A percentile compares a stretch with the other conserved stretches of the same genome.
phyloP scores from a whole-genome alignment of 202 grass and related monocot species.

The Brachypodium distachyon region DNA sequence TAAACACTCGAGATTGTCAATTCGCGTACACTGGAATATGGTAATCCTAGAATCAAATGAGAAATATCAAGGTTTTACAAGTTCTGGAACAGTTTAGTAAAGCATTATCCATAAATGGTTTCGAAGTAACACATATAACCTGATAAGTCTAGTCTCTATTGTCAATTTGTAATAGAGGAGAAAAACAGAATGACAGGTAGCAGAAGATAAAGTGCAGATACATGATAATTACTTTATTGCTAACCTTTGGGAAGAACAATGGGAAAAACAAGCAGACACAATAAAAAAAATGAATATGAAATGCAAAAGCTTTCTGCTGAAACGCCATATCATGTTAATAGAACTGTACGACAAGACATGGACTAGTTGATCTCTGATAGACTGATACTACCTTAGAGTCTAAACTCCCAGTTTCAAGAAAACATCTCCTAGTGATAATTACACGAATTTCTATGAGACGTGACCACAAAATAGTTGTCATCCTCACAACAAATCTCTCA shows the following conservation, averaged over 20 bases:
- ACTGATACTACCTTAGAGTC: not conserved
- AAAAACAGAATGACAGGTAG: not conserved
- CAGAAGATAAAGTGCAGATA: not conserved
- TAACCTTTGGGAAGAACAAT: not conserved
- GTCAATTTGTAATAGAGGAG: not conserved
- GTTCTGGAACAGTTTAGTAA: not conserved
- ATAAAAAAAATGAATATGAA: not conserved
- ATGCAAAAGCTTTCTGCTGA: not conserved
- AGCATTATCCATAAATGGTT: not conserved
- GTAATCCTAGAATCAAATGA: not conserved
- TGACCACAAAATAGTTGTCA: constrained; percentile 25
- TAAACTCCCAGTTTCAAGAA: not conserved
- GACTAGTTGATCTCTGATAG: not conserved
- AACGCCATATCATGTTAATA: constrained; percentile 22
- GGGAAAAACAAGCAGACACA: not conserved
- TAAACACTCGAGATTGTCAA: not conserved
- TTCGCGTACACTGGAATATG: not conserved
- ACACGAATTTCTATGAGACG: not conserved
- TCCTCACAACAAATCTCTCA: not conserved
- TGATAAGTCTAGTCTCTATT: not conserved
- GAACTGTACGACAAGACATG: constrained; percentile 20
- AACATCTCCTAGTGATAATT: constrained; percentile 16
- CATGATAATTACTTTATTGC: not conserved
- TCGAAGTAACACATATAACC: not conserved
- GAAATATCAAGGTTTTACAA: not conserved